These are phyloP conservation scores for Rhodotorula graminis DNA, from an alignment of 768 basidiomycete genomes.

Conservation along the genomic window DNA sequence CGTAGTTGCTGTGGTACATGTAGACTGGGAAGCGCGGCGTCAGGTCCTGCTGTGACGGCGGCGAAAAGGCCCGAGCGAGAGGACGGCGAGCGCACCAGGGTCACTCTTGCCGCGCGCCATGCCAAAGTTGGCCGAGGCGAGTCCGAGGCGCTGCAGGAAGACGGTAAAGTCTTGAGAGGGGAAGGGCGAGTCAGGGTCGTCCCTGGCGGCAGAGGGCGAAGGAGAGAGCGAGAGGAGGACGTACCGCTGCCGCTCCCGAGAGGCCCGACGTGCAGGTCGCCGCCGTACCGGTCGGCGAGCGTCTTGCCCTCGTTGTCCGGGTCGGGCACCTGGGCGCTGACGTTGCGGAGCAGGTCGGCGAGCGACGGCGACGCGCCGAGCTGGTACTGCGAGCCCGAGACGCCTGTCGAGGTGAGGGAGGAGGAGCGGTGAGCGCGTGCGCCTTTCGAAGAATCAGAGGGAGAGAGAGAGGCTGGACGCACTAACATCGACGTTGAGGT, in stretches of 20 bases:
- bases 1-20: constrained; percentile 59
- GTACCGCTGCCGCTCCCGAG: constrained; percentile 25
- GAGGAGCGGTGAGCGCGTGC: not conserved
- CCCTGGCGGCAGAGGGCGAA: too few species aligned
- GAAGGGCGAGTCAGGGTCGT: not conserved
- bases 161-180: constrained; percentile 77
- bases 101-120: constrained; percentile 46
- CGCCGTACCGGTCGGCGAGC: constrained; percentile 38
- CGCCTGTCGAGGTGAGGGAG: constrained; percentile 49
- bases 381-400: constrained; percentile 61
- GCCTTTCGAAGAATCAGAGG: not conserved
- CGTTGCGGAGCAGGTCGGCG: constrained; percentile 64
- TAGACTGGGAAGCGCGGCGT: constrained; percentile 1
- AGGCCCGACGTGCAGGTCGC: constrained; percentile 27
- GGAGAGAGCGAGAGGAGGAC: not conserved
- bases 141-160: constrained; percentile 75
- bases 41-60: not conserved
- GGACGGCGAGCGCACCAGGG: constrained; percentile 41
- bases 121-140: constrained; percentile 49
- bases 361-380: constrained; percentile 71
- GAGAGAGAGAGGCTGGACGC: constrained; percentile 4
- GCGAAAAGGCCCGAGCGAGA: not conserved
- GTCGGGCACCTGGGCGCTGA: constrained; percentile 42
- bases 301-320: constrained; percentile 56
- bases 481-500: constrained; percentile 68